phyloP scores from a whole-genome alignment of 176 grass and related monocot genomes.

The Zea mays region DNA sequence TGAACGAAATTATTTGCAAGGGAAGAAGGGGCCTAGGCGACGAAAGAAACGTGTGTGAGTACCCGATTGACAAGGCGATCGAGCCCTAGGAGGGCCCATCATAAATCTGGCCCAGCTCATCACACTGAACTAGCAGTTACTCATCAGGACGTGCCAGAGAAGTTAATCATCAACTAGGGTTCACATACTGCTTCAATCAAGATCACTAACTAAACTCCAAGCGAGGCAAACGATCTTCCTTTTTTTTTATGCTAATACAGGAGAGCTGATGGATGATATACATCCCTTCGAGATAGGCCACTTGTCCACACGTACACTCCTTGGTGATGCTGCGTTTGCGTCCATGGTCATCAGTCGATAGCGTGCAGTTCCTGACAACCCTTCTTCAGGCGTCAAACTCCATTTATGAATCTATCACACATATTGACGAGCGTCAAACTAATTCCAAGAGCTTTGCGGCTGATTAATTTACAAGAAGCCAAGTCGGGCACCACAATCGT shows the following conservation, averaged over 20 bases:
- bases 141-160: neutral
- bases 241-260: too few relatives aligned
- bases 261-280: neutral
- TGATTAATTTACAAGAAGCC: neutral
- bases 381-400: constrained; percentile 21
- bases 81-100: constrained; percentile 4
- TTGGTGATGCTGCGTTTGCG: neutral
- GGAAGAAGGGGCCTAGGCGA: neutral
- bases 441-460: neutral
- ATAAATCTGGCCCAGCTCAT: constrained; percentile 20
- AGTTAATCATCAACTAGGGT: neutral
- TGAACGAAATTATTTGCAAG: constrained; percentile 22
- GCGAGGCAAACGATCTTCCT: too few relatives aligned
- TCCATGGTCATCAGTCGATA: neutral
- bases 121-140: neutral
- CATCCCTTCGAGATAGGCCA: neutral
- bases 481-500: neutral
- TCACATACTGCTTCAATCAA: neutral
- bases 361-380: neutral
- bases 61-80: constrained; percentile 9
- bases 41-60: neutral
- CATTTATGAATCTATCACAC: neutral
- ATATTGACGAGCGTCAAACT: neutral
- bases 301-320: neutral
- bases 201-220: neutral